Evolutionary conservation across 331 rosid species (phyloP).

Genomic region (Arachis monticola): DNA sequence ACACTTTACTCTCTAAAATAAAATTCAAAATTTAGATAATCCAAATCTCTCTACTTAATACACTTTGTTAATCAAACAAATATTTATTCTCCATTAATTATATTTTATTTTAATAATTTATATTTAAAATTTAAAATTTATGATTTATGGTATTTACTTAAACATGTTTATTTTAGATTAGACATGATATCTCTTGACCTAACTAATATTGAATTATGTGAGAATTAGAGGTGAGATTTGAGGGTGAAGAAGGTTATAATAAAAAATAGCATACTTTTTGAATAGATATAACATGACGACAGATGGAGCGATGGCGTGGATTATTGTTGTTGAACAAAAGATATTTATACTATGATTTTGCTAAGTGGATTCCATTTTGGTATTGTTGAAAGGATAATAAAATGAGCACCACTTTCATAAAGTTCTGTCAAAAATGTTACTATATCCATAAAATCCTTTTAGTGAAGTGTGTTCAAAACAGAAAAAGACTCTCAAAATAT

Average conservation of each 20-base stretch:
- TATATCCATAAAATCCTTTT: background rate
- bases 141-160: no score
- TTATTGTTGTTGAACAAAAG: background rate
- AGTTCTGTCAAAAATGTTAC: background rate
- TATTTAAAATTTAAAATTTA: no score
- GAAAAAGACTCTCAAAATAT: background rate
- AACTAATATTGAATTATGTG: background rate
- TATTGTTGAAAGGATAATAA: background rate
- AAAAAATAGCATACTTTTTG: background rate
- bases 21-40: no score
- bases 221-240: background rate
- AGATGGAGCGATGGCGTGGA: background rate
- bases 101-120: no score
- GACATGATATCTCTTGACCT: background rate
- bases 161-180: background rate
- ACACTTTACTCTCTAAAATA: no score
- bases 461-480: background rate
- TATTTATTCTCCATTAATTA: no score
- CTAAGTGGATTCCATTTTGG: slow-evolving; percentile 16
- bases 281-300: background rate
- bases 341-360: background rate
- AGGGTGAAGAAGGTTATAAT: background rate
- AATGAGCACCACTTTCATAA: background rate
- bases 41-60: no score
- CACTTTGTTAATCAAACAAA: no score